Conservation (phyloP, 192 early-diverging fungal species). For the Funneliformis mosseae region DNA sequence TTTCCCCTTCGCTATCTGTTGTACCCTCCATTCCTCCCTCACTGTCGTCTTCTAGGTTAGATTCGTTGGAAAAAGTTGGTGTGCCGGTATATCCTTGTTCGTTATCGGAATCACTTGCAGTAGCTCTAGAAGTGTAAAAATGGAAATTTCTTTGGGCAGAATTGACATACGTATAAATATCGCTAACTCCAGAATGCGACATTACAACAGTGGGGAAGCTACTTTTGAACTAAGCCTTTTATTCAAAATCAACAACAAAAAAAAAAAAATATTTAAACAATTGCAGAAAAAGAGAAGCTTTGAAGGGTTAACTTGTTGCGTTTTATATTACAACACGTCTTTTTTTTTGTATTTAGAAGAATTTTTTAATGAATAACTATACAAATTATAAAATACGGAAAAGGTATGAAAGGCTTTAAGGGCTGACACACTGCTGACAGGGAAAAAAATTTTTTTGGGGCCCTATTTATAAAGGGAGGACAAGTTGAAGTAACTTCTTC, state of each 20-base stretch:
- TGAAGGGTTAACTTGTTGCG: not conserved
- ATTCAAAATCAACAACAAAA: not conserved
- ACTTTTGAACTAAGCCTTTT: not conserved
- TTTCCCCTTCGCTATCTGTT: slow-evolving; percentile 8
- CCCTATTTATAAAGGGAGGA: not conserved
- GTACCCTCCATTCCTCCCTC: not conserved
- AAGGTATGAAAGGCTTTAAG: not conserved
- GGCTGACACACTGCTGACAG: not conserved
- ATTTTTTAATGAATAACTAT: not conserved
- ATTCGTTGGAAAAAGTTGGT: not conserved
- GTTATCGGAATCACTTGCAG: not conserved
- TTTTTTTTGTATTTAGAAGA: not conserved
- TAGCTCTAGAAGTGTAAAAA: not conserved
- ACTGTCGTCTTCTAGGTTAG: slow-evolving; percentile 6
- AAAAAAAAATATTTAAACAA: not conserved
- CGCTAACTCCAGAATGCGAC: not conserved
- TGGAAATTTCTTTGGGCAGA: not conserved
- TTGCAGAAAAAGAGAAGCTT: not conserved
- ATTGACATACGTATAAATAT: not conserved
- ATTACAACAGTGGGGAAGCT: not conserved
- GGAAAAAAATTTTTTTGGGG: not conserved
- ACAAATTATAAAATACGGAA: not conserved
- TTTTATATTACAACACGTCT: not conserved
- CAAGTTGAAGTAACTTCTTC: not conserved
- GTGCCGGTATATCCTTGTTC: slow-evolving; percentile 4